Percentiles rank a stretch among this genome's conserved stretches.
phyloP scores from a whole-genome alignment of 2,329 filamentous ascomycete genomes.

The Fusarium pseudocircinatum region DNA sequence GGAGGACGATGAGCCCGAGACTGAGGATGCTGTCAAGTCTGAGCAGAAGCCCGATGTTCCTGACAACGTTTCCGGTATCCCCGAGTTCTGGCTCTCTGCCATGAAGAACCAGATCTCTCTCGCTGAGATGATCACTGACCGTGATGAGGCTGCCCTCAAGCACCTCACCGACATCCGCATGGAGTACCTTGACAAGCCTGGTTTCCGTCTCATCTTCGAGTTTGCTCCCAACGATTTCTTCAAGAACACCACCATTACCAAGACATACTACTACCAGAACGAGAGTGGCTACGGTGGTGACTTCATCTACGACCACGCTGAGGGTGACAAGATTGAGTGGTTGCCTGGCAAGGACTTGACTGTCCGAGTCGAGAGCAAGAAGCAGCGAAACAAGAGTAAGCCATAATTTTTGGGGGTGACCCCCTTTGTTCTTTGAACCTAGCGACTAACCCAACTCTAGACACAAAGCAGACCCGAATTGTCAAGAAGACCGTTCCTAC shows the following conservation, averaged over 20 bases:
- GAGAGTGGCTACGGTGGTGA: conserved; percentile 98
- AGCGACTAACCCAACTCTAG: conserved; percentile 57
- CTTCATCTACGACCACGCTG: conserved; percentile 99
- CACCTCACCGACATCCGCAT: conserved; percentile 92
- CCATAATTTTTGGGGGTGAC: neutral
- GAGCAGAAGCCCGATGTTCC: conserved; percentile 67
- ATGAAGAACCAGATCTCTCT: conserved; percentile 99
- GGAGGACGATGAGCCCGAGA: conserved; percentile 78
- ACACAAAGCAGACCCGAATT: conserved; percentile 98
- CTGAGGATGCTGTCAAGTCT: conserved; percentile 68
- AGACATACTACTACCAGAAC: conserved; percentile 99
- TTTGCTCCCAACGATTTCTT: conserved; percentile 97
- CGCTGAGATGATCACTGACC: conserved; percentile 98
- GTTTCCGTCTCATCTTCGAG: conserved; percentile 98
- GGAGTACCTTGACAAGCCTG: conserved; percentile 98
- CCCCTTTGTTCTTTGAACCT: neutral
- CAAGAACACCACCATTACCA: conserved; percentile 95
- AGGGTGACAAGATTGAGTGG: conserved; percentile 98
- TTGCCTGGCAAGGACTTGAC: conserved; percentile 93
- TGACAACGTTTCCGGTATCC: conserved; percentile 78
- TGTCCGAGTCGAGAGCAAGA: conserved; percentile 96
- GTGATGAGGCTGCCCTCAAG: conserved; percentile 93
- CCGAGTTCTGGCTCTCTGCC: conserved; percentile 98
- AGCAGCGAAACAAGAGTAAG: conserved; percentile 99
- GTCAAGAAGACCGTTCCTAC: conserved; percentile 99